Evolutionary conservation across 805 yeast species (phyloP).

Genomic region (Clavispora vitiphila): DNA sequence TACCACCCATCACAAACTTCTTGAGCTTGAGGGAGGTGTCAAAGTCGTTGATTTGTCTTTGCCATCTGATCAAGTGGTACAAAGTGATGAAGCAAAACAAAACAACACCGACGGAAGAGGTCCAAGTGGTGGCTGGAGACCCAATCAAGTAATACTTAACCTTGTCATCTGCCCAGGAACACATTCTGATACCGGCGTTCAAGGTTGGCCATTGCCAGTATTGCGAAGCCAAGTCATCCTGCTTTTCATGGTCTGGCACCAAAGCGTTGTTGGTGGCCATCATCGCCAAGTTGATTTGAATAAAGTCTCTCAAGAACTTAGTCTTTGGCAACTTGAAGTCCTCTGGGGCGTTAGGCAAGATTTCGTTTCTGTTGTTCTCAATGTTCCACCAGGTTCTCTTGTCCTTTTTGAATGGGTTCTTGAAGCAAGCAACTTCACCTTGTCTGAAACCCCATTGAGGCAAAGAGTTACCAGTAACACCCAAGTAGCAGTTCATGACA

Average conservation of each 20-base stretch:
- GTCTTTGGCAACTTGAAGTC: constrained; percentile 59
- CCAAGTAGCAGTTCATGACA: constrained; percentile 74
- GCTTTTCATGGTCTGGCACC: constrained; percentile 68
- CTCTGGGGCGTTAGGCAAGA: constrained; percentile 55
- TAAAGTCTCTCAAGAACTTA: constrained; percentile 60
- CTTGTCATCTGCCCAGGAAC: constrained; percentile 58
- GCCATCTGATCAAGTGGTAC: constrained; percentile 50
- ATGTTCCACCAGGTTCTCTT: constrained; percentile 88
- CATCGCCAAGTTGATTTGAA: constrained; percentile 73
- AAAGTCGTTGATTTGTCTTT: constrained; percentile 64
- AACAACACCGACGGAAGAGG: constrained; percentile 59
- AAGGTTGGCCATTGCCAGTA: constrained; percentile 86
- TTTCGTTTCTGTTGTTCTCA: constrained; percentile 60
- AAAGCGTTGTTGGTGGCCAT: constrained; percentile 80
- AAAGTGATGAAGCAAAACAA: constrained; percentile 45
- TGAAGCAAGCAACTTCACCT: constrained; percentile 87
- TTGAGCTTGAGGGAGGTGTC: constrained; percentile 39
- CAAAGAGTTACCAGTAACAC: constrained; percentile 72
- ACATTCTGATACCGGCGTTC: constrained; percentile 67
- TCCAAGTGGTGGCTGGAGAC: constrained; percentile 66
- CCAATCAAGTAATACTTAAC: constrained; percentile 64
- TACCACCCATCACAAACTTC: constrained; percentile 62
- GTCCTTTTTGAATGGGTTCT: constrained; percentile 62
- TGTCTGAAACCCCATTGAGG: constrained; percentile 99
- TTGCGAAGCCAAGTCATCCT: constrained; percentile 63